phyloP scores from a whole-genome alignment of 2,329 filamentous ascomycete species.

The Exserohilum rostratum region DNA sequence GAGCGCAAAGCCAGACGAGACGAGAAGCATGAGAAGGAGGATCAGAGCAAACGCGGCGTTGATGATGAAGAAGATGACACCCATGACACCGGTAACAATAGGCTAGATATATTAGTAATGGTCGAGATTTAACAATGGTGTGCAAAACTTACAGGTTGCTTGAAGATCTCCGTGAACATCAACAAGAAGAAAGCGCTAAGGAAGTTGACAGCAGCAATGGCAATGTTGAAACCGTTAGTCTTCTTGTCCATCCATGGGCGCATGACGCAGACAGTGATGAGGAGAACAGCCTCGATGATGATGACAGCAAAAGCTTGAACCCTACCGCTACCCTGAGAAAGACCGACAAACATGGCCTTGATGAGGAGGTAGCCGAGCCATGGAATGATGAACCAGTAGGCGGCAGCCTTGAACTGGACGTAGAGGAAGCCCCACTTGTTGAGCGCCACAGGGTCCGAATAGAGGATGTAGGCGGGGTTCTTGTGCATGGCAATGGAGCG shows the following conservation, averaged over 20 bases:
- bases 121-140: not conserved
- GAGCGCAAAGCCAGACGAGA: conserved; percentile 78
- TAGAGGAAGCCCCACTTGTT: conserved; percentile 99
- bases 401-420: conserved; percentile 92
- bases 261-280: conserved; percentile 79
- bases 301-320: conserved; percentile 83
- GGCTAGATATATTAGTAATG: conserved; percentile 52
- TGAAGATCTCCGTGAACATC: conserved; percentile 86
- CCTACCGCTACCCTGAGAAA: conserved; percentile 72
- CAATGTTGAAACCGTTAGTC: conserved; percentile 95
- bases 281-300: conserved; percentile 77
- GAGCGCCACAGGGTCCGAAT: conserved; percentile 89
- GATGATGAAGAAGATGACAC: conserved; percentile 85
- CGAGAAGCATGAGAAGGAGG: conserved; percentile 79
- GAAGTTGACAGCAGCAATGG: conserved; percentile 89
- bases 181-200: conserved; percentile 87
- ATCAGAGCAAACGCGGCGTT: conserved; percentile 85
- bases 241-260: conserved; percentile 99
- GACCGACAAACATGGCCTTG: conserved; percentile 87
- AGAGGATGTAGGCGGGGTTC: conserved; percentile 95
- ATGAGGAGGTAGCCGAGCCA: conserved; percentile 78
- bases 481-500: conserved; percentile 90
- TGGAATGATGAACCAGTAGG: conserved; percentile 93
- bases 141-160: conserved; percentile 68
- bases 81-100: conserved; percentile 85